Percentiles rank a stretch among this genome's conserved stretches.
phyloP scores from a whole-genome alignment of 1,284 basidiomycete genomes.

The Takashimella koratensis region DNA sequence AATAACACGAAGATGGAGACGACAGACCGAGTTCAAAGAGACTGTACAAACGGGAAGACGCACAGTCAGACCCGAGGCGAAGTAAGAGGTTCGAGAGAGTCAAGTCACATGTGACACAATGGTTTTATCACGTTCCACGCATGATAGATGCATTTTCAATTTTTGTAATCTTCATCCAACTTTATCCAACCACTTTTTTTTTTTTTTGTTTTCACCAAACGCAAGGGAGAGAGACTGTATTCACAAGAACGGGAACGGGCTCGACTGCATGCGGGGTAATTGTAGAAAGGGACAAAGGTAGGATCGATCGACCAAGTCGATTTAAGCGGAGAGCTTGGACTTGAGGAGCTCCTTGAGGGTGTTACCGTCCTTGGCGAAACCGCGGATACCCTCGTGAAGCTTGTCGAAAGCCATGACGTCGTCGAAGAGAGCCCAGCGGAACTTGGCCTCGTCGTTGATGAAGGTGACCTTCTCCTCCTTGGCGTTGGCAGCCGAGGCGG shows the following conservation, averaged over 20 bases:
- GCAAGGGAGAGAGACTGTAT: no score
- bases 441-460: constrained; percentile 91
- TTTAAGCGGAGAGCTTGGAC: constrained; percentile 60
- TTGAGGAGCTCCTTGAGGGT: constrained; percentile 80
- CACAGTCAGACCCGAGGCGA: not conserved
- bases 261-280: no score
- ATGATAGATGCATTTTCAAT: not conserved
- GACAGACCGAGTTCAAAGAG: no score
- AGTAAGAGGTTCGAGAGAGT: no score
- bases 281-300: no score
- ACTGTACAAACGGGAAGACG: not conserved
- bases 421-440: constrained; percentile 87
- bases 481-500: constrained; percentile 60
- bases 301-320: no score
- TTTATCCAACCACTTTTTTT: no score
- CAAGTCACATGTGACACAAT: no score
- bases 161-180: constrained; percentile 1
- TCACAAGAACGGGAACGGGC: no score
- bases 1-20: no score
- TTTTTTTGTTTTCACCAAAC: no score
- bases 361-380: constrained; percentile 92
- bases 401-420: constrained; percentile 96
- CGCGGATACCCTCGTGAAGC: constrained; percentile 90
- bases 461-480: constrained; percentile 71
- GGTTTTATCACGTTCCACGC: not conserved